Percentiles rank a stretch among this genome's conserved stretches.
Evolutionary conservation across 192 early-diverging fungal genomes (phyloP).

Genomic region (Rhizophlyctis rosea): DNA sequence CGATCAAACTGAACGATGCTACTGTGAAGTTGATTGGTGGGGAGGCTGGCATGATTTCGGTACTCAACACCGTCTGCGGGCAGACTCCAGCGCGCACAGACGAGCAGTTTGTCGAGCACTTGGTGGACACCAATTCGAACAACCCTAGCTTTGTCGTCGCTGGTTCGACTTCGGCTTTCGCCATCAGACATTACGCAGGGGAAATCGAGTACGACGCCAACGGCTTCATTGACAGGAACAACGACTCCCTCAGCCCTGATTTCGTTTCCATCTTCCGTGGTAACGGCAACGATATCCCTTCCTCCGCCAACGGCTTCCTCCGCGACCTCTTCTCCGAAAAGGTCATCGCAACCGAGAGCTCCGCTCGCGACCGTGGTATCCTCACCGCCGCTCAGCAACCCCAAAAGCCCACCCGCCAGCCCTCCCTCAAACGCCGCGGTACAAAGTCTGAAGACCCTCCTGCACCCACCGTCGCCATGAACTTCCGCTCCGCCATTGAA

Average conservation of each 20-base stretch:
- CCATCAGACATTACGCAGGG: conserved; percentile 72
- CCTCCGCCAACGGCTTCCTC: conserved; percentile 70
- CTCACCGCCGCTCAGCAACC: conserved; percentile 75
- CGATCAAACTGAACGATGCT: conserved; percentile 43
- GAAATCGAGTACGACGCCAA: conserved; percentile 75
- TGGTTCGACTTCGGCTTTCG: conserved; percentile 47
- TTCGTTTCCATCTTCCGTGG: conserved; percentile 78
- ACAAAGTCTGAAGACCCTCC: conserved; percentile 25
- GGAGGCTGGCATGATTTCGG: conserved; percentile 24
- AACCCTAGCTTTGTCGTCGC: conserved; percentile 18
- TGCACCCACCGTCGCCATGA: conserved; percentile 33
- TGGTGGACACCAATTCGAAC: conserved; percentile 18
- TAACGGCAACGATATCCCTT: conserved; percentile 39
- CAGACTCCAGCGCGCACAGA: conserved; percentile 1
- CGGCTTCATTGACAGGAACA: conserved; percentile 76
- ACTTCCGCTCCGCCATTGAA: conserved; percentile 63
- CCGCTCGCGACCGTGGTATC: conserved; percentile 68
- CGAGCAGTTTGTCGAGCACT: conserved; percentile 19
- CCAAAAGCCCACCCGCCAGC: conserved; percentile 67
- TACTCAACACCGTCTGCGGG: conserved; percentile 18
- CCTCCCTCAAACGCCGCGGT: conserved; percentile 54
- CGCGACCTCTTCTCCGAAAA: conserved; percentile 68
- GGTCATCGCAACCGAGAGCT: conserved; percentile 69
- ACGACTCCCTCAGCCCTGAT: conserved; percentile 66
- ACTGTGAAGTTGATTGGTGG: conserved; percentile 58